Evolutionary conservation across 768 basidiomycete species (phyloP).

Genomic region (Tylopilus intermedius): DNA sequence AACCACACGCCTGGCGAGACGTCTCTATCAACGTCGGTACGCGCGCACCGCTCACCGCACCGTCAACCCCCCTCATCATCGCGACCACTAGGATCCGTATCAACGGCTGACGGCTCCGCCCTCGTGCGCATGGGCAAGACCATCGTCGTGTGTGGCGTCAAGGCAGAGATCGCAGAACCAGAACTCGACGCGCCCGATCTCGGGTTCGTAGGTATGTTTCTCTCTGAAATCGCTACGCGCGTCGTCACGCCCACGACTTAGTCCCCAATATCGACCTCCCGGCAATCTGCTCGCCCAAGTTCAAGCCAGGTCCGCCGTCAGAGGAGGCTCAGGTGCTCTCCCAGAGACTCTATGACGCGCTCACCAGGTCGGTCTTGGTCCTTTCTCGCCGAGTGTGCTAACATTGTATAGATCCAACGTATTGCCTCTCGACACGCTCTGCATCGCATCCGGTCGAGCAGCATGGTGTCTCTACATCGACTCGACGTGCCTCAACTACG

Average conservation of each 20-base stretch:
- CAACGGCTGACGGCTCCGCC: conserved; percentile 89
- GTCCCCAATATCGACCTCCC: conserved; percentile 96
- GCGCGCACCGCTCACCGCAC: conserved; percentile 38
- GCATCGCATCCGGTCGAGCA: conserved; percentile 75
- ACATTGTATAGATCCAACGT: conserved; percentile 55
- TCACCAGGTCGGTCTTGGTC: conserved; percentile 53
- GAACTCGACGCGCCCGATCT: conserved; percentile 67
- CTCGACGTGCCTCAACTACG: conserved; percentile 93
- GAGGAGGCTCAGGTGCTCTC: conserved; percentile 94
- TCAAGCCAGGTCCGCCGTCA: conserved; percentile 91
- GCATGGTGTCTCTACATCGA: conserved; percentile 96
- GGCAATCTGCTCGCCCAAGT: conserved; percentile 86
- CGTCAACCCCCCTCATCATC: not conserved
- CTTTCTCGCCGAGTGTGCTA: not conserved
- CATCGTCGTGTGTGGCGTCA: conserved; percentile 94
- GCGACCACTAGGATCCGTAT: conserved; percentile 68
- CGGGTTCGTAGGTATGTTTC: conserved; percentile 71
- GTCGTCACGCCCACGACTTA: conserved; percentile 23
- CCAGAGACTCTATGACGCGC: conserved; percentile 70
- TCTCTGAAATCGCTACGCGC: not conserved
- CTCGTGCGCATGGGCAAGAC: conserved; percentile 88
- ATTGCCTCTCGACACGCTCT: conserved; percentile 62
- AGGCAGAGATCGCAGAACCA: conserved; percentile 91
- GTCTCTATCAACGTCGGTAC: conserved; percentile 75
- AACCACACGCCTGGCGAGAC: conserved; percentile 64